Evolutionary conservation across 2,329 filamentous ascomycete genomes (phyloP).

Genomic region (Ascochyta koolunga): DNA sequence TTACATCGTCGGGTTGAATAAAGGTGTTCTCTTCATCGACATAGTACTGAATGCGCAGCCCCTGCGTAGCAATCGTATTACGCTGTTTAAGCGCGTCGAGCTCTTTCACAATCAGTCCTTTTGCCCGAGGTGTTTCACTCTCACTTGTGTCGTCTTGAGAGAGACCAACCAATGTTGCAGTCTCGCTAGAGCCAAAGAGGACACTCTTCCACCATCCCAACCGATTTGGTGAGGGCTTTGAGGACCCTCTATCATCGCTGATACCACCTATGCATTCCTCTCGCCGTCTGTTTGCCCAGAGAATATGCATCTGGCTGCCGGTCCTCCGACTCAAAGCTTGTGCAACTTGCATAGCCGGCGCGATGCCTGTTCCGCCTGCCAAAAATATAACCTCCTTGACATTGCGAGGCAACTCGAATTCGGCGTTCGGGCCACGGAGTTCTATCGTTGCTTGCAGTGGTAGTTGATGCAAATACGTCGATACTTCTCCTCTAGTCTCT

Average conservation of each 20-base stretch:
- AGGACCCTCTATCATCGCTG: constrained; percentile 52
- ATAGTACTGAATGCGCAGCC: constrained; percentile 69
- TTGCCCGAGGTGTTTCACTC: constrained; percentile 13
- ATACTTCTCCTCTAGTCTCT: constrained; percentile 83
- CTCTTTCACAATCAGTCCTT: constrained; percentile 64
- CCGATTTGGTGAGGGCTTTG: constrained; percentile 13
- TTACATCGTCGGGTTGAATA: constrained; percentile 57
- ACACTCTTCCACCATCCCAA: constrained; percentile 38
- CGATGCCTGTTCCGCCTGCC: constrained; percentile 91
- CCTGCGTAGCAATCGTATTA: constrained; percentile 19
- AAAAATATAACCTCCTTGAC: constrained; percentile 75
- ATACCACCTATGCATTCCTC: constrained; percentile 69
- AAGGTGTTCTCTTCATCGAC: constrained; percentile 79
- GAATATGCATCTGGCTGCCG: constrained; percentile 64
- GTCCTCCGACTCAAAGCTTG: constrained; percentile 61
- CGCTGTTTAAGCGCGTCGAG: constrained; percentile 65
- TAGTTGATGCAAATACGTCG: constrained; percentile 75
- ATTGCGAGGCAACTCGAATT: constrained; percentile 64
- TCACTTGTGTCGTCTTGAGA: constrained; percentile 8
- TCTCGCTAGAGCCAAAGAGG: constrained; percentile 23
- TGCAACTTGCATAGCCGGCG: constrained; percentile 83
- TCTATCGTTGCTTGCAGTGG: constrained; percentile 69
- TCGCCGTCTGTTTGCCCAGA: constrained; percentile 79
- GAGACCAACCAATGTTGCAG: constrained; percentile 8
- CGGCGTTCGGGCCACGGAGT: constrained; percentile 77